Evolutionary conservation across 441 rosid genomes (phyloP).

Genomic region (Syzygium syzygioides): DNA sequence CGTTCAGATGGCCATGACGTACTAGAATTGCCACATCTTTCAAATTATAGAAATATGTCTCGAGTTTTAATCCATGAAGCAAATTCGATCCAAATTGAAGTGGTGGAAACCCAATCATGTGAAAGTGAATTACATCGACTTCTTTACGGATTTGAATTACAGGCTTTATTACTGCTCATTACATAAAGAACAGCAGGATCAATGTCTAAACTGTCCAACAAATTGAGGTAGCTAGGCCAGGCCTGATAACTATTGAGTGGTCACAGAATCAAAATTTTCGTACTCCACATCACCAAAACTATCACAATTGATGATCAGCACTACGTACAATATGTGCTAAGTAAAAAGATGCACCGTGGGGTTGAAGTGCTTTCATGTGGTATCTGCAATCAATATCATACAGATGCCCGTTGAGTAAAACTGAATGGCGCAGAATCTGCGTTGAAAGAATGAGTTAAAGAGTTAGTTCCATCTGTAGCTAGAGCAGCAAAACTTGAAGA

Average conservation of each 20-base stretch:
- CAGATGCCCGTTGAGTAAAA: background rate
- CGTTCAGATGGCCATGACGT: background rate
- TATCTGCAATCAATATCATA: background rate
- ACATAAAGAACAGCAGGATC: background rate
- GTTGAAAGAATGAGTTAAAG: background rate
- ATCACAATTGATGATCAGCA: background rate
- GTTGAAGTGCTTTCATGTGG: background rate
- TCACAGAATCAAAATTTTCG: background rate
- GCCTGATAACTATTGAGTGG: background rate
- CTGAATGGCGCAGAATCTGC: background rate
- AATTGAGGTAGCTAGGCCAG: background rate
- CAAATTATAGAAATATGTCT: no score
- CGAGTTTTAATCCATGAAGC: no score
- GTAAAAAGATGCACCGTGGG: background rate
- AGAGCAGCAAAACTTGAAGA: background rate
- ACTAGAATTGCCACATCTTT: background rate
- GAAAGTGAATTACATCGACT: background rate
- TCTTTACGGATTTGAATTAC: background rate
- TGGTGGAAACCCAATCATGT: background rate
- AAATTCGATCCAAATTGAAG: background rate
- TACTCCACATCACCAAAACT: background rate
- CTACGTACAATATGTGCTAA: background rate
- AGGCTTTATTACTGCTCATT: background rate
- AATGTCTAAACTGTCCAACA: background rate
- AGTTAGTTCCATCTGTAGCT: fast-evolving